Percentiles rank a stretch among this genome's conserved stretches.
These are phyloP conservation scores for Candolleomyces efflorescens DNA, from an alignment of 768 basidiomycete genomes.

Conservation along the genomic window DNA sequence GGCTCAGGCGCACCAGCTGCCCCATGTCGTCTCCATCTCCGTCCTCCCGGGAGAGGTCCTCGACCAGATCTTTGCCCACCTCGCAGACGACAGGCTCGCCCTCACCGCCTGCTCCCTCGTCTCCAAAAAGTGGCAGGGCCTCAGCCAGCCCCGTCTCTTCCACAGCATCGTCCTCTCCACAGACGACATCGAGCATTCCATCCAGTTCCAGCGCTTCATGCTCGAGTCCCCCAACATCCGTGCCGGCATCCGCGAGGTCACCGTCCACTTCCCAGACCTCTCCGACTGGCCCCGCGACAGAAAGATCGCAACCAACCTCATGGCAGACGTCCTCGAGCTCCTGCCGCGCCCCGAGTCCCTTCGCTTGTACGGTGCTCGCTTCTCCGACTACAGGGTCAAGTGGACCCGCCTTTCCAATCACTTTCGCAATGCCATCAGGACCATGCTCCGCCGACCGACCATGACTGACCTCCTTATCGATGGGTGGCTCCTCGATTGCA, in stretches of 20 bases:
- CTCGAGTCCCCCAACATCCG: slow-evolving; percentile 6
- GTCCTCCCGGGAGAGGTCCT: slow-evolving; percentile 2
- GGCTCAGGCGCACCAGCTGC: not conserved
- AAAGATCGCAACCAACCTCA: slow-evolving; percentile 3
- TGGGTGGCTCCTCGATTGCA: slow-evolving; percentile 9
- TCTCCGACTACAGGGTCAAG: slow-evolving; percentile 6
- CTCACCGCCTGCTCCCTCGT: slow-evolving; percentile 5
- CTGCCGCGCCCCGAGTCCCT: slow-evolving; percentile 9
- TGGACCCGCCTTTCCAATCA: slow-evolving; percentile 6
- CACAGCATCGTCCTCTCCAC: slow-evolving; percentile 3
- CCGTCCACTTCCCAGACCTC: slow-evolving; percentile 7
- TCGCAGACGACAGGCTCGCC: not conserved
- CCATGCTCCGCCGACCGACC: slow-evolving; percentile 2
- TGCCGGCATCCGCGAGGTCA: slow-evolving; percentile 4
- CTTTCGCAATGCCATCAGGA: slow-evolving; percentile 3
- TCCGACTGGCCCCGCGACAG: slow-evolving; percentile 2
- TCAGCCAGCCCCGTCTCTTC: slow-evolving; percentile 8
- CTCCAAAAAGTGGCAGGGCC: slow-evolving; percentile 3
- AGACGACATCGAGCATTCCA: not conserved
- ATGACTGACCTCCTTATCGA: slow-evolving; percentile 6
- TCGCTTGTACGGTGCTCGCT: slow-evolving; percentile 5
- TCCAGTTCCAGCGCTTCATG: slow-evolving; percentile 7
- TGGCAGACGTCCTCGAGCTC: slow-evolving; percentile 10
- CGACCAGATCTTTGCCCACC: not conserved
- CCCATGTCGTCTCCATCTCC: not conserved